phyloP scores from a whole-genome alignment of 1,284 basidiomycete genomes.

The Tilletia setariae region DNA sequence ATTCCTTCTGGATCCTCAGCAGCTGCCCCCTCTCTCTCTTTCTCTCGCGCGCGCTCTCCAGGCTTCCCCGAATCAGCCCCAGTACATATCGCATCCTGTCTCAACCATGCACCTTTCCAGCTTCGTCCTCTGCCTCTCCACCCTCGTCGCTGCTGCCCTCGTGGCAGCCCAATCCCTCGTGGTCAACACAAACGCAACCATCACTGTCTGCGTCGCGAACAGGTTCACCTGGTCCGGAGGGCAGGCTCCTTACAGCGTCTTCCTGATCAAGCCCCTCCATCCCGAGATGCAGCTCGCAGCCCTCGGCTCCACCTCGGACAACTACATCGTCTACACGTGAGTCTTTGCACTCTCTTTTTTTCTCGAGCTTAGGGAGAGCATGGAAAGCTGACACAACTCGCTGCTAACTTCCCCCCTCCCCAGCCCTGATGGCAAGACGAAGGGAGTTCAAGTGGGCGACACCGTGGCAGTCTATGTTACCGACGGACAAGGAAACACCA shows the following conservation, averaged over 20 bases:
- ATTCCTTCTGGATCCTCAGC: too few species aligned
- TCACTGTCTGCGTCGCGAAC: conserved; percentile 11
- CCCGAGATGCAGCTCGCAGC: background rate
- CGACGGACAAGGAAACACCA: background rate
- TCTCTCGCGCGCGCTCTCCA: background rate
- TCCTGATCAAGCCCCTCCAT: background rate
- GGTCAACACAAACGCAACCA: background rate
- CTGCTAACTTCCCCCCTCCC: background rate
- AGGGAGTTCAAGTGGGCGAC: background rate
- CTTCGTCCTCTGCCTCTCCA: background rate
- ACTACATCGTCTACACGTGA: background rate
- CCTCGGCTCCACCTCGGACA: background rate
- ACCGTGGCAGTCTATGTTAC: conserved; percentile 1
- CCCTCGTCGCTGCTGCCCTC: conserved; percentile 7
- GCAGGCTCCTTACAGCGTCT: background rate
- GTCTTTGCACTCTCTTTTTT: background rate
- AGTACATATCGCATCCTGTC: background rate
- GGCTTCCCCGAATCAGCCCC: background rate
- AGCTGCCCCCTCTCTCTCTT: background rate
- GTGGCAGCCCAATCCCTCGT: conserved; percentile 4
- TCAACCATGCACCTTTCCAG: conserved; percentile 2
- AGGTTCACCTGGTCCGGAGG: conserved; percentile 8
- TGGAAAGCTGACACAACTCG: background rate
- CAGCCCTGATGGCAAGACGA: background rate
- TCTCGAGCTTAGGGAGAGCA: background rate